Evolutionary conservation across 306 rosid genomes (phyloP).

Genomic region (Biancaea sappan): DNA sequence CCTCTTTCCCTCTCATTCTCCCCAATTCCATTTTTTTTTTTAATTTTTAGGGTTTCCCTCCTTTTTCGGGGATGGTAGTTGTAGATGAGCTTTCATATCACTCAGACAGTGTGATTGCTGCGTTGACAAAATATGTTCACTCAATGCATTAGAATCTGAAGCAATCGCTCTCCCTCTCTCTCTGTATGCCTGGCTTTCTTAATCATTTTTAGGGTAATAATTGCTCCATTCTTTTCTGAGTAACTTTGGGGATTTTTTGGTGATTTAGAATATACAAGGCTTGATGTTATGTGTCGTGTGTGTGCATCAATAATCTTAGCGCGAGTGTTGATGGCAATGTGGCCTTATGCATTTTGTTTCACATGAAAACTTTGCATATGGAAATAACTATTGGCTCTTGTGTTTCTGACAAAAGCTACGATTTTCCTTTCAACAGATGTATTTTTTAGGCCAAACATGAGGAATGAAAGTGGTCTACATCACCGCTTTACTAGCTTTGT

Average conservation of each 20-base stretch:
- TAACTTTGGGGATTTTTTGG: slow-evolving; percentile 6
- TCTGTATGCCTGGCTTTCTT: slow-evolving; percentile 15
- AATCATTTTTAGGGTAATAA: slow-evolving; percentile 48
- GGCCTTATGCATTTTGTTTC: slow-evolving; percentile 18
- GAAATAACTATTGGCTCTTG: slow-evolving; percentile 35
- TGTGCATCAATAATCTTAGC: background rate
- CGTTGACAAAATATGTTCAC: slow-evolving; percentile 56
- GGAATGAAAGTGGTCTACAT: slow-evolving; percentile 64
- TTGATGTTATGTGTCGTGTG: slow-evolving; percentile 4
- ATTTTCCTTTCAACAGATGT: slow-evolving; percentile 41
- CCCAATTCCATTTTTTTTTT: slow-evolving; percentile 16
- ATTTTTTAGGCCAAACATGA: slow-evolving; percentile 35
- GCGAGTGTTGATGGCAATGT: background rate
- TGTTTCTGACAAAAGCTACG: slow-evolving; percentile 58
- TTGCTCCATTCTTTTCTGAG: slow-evolving; percentile 47
- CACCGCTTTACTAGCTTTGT: slow-evolving; percentile 44
- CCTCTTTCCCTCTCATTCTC: slow-evolving; percentile 30
- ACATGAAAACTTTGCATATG: slow-evolving; percentile 20
- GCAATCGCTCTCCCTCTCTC: slow-evolving; percentile 31
- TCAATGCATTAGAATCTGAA: slow-evolving; percentile 37
- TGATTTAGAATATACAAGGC: slow-evolving; percentile 13
- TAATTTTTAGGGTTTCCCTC: background rate
- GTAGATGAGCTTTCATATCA: slow-evolving; percentile 56
- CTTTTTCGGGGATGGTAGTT: slow-evolving; percentile 26
- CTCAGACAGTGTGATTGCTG: slow-evolving; percentile 66